A percentile compares a stretch with the other conserved stretches of the same genome.
phyloP scores from a whole-genome alignment of 2,329 filamentous ascomycete species.

The Talaromyces sp. region DNA sequence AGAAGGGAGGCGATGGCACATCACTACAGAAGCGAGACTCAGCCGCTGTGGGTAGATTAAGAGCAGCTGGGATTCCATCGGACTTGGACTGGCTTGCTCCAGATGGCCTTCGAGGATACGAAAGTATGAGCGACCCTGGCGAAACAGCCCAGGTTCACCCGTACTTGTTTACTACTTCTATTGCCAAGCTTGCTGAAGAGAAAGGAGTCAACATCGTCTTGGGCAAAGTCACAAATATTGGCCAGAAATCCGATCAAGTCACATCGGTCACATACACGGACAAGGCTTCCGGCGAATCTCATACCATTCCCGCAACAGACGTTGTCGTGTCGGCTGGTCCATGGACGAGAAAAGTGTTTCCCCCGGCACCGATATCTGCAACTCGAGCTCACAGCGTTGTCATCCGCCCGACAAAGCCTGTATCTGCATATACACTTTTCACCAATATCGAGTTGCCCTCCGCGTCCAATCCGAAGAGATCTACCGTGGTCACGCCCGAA shows the following conservation, averaged over 20 bases:
- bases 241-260: slow-evolving; percentile 49
- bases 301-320: slow-evolving; percentile 53
- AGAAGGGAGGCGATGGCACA: slow-evolving; percentile 24
- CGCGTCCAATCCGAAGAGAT: slow-evolving; percentile 38
- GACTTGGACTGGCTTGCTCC: slow-evolving; percentile 81
- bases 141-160: slow-evolving; percentile 94
- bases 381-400: slow-evolving; percentile 61
- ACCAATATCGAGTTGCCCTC: slow-evolving; percentile 73
- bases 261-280: slow-evolving; percentile 59
- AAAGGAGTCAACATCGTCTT: slow-evolving; percentile 63
- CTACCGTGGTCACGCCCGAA: slow-evolving; percentile 73
- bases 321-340: slow-evolving; percentile 58
- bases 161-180: slow-evolving; percentile 78
- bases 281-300: slow-evolving; percentile 44
- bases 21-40: slow-evolving; percentile 51
- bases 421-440: slow-evolving; percentile 55
- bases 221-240: slow-evolving; percentile 65
- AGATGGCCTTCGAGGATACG: slow-evolving; percentile 63
- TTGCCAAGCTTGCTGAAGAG: slow-evolving; percentile 69
- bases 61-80: slow-evolving; percentile 60
- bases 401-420: slow-evolving; percentile 50
- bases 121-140: slow-evolving; percentile 73
- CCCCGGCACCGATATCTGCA: slow-evolving; percentile 52
- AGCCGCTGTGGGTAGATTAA: slow-evolving; percentile 46
- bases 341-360: slow-evolving; percentile 53